Percentiles rank a stretch among this genome's conserved stretches.
Evolutionary conservation across 1,284 basidiomycete genomes (phyloP).

Genomic region (Ganoderma leucocontextum): DNA sequence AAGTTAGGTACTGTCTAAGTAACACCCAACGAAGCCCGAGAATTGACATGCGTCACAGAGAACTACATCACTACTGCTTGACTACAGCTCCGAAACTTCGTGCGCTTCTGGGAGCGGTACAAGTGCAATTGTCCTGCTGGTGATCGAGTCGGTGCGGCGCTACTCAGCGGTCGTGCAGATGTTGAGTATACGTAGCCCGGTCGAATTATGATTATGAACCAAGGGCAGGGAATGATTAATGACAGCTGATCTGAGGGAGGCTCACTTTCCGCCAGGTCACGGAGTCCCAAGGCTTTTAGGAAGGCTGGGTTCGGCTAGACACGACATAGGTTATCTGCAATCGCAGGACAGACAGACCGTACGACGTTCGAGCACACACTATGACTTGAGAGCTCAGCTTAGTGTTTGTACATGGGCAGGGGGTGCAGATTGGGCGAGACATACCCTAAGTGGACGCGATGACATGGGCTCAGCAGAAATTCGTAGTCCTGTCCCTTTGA

Average conservation of each 20-base stretch:
- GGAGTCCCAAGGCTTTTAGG: not conserved
- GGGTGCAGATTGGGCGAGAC: not conserved
- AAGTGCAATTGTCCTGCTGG: not conserved
- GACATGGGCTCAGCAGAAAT: no score
- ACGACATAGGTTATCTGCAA: not conserved
- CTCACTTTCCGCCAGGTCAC: not conserved
- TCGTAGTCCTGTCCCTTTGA: no score
- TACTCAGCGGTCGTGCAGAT: not conserved
- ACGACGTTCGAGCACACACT: no score
- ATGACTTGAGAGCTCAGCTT: no score
- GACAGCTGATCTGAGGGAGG: not conserved
- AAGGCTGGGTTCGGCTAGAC: not conserved
- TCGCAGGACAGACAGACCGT: no score
- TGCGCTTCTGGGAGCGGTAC: conserved; percentile 3
- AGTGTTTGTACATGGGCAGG: no score
- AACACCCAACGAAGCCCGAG: not conserved
- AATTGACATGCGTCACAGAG: not conserved
- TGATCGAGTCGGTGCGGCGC: not conserved
- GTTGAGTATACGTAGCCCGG: not conserved
- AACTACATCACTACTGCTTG: not conserved
- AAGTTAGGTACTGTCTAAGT: no score
- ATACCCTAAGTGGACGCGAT: no score
- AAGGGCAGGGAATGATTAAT: not conserved
- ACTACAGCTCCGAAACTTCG: not conserved
- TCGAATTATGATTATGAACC: not conserved